A percentile compares a stretch with the other conserved stretches of the same genome.
Evolutionary conservation across 805 yeast genomes (phyloP).

Genomic region (Nakazawaea wickerhamii): DNA sequence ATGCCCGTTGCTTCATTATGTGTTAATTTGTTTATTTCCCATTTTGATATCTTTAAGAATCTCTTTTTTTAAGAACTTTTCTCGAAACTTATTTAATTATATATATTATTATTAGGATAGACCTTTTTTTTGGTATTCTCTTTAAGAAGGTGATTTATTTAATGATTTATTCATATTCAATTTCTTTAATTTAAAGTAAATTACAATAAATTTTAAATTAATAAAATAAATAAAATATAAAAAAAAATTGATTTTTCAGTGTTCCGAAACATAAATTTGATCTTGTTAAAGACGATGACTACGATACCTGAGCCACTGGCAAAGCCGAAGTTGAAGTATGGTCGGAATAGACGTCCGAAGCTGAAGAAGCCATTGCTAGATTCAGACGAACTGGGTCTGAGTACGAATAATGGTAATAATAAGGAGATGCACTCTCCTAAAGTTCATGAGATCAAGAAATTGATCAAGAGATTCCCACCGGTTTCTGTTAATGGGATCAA

Average conservation of each 20-base stretch:
- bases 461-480: constrained; percentile 9
- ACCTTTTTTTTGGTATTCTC: too few relatives aligned
- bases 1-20: not conserved
- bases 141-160: too few relatives aligned
- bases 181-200: not conserved
- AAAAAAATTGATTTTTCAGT: too few relatives aligned
- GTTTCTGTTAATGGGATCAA: constrained; percentile 4
- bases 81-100: not conserved
- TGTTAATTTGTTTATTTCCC: not conserved
- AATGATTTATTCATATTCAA: not conserved
- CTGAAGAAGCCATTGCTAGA: not conserved
- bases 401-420: not conserved
- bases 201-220: too few relatives aligned
- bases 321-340: not conserved
- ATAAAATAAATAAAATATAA: too few relatives aligned
- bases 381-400: not conserved
- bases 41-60: not conserved
- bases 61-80: not conserved
- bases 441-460: constrained; percentile 7
- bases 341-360: not conserved
- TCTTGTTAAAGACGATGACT: not conserved
- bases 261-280: too few relatives aligned
- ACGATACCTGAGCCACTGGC: not conserved
- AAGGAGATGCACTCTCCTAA: constrained; percentile 10
- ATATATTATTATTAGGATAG: too few relatives aligned